Evolutionary conservation across 2,329 filamentous ascomycete genomes (phyloP).

Genomic region (Ampelomyces quisqualis): DNA sequence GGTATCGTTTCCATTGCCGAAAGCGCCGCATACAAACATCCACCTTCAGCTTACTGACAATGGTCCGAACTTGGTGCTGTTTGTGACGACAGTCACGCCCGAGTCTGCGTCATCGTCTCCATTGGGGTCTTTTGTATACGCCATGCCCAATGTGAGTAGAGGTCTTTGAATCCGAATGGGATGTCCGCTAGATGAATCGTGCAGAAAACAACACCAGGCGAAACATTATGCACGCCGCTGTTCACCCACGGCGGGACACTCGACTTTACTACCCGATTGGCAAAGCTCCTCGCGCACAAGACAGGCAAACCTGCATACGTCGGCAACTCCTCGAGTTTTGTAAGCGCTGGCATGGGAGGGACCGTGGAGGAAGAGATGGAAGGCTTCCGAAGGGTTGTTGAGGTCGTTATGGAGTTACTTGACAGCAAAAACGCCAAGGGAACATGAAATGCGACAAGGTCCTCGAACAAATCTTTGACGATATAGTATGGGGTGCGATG

Average conservation of each 20-base stretch:
- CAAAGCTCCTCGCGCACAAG: slow-evolving; percentile 77
- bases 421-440: slow-evolving; percentile 9
- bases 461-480: too few species aligned
- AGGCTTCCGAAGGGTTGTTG: slow-evolving; percentile 72
- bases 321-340: slow-evolving; percentile 80
- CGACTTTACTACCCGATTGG: slow-evolving; percentile 83
- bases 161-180: not conserved
- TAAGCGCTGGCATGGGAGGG: slow-evolving; percentile 70
- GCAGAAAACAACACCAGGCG: slow-evolving; percentile 47
- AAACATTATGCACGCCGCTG: slow-evolving; percentile 75
- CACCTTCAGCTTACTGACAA: slow-evolving; percentile 60
- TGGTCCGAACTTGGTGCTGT: slow-evolving; percentile 55
- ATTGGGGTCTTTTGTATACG: slow-evolving; percentile 91
- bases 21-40: slow-evolving; percentile 57
- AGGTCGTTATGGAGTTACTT: slow-evolving; percentile 63
- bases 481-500: too few species aligned
- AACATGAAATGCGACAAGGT: too few species aligned
- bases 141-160: slow-evolving; percentile 76
- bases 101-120: slow-evolving; percentile 42
- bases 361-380: slow-evolving; percentile 94
- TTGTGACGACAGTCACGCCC: slow-evolving; percentile 55
- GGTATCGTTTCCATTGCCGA: slow-evolving; percentile 59
- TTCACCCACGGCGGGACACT: slow-evolving; percentile 73
- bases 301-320: slow-evolving; percentile 80
- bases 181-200: slow-evolving; percentile 10